These are phyloP conservation scores for Botryotinia narcissicola DNA, from an alignment of 2,329 filamentous ascomycete genomes.

Conservation along the genomic window DNA sequence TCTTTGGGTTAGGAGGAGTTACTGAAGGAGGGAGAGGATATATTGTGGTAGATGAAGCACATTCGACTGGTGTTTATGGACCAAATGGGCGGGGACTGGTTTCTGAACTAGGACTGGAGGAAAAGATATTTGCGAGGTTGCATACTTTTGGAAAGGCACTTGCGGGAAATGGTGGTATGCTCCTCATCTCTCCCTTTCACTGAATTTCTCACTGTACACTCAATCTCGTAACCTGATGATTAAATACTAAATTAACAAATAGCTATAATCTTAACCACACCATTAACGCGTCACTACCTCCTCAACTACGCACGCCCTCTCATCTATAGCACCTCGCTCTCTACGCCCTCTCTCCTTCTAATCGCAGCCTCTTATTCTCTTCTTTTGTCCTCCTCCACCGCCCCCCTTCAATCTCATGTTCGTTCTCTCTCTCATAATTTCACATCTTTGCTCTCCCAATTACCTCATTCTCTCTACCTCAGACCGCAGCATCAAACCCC, in stretches of 20 bases:
- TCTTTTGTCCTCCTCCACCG: slow-evolving; percentile 50
- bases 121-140: slow-evolving; percentile 48
- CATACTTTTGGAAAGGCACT: slow-evolving; percentile 56
- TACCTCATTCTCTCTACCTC: slow-evolving; percentile 36
- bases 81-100: slow-evolving; percentile 49
- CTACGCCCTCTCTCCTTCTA: slow-evolving; percentile 43
- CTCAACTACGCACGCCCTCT: slow-evolving; percentile 40
- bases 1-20: slow-evolving; percentile 28
- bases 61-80: slow-evolving; percentile 52
- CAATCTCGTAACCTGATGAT: neutral
- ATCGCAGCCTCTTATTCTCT: slow-evolving; percentile 46
- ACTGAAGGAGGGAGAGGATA: slow-evolving; percentile 42
- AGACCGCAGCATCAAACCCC: slow-evolving; percentile 41
- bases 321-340: slow-evolving; percentile 45
- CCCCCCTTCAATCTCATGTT: slow-evolving; percentile 27
- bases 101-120: slow-evolving; percentile 48
- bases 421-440: neutral
- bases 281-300: slow-evolving; percentile 28
- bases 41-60: slow-evolving; percentile 57
- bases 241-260: slow-evolving; percentile 39
- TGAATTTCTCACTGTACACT: neutral
- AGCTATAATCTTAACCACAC: slow-evolving; percentile 31
- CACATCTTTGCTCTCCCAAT: slow-evolving; percentile 42
- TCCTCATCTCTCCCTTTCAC: slow-evolving; percentile 29
- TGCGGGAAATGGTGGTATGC: slow-evolving; percentile 40